phyloP scores from a whole-genome alignment of 257 asterid species.

The Forsythia viridissima region DNA sequence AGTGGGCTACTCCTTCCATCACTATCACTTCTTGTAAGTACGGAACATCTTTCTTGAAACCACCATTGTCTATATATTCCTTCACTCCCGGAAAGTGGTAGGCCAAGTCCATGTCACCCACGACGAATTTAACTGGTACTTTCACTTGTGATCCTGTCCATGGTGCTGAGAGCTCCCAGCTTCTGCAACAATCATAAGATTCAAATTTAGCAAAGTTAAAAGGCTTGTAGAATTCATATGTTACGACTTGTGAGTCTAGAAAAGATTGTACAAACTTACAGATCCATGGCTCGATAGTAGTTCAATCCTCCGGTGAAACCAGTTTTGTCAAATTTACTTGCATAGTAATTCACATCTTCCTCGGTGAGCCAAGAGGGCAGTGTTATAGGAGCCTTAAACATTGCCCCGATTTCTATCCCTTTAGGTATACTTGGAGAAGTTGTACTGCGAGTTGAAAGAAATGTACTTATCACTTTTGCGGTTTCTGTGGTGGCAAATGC shows the following conservation, averaged over 20 bases:
- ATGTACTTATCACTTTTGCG: constrained; percentile 15
- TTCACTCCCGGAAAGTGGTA: constrained; percentile 1
- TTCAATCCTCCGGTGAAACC: constrained; percentile 59
- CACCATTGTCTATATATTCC: neutral
- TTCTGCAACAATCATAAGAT: neutral
- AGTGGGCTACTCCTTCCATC: too few species aligned
- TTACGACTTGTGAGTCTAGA: too few species aligned
- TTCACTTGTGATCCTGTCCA: constrained; percentile 15
- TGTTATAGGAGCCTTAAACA: neutral
- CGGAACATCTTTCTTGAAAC: neutral
- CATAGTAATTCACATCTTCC: constrained; percentile 41
- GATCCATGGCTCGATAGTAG: constrained; percentile 50
- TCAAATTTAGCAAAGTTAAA: too few species aligned
- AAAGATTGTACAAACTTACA: neutral
- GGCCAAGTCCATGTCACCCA: constrained; percentile 10
- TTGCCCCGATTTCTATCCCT: neutral
- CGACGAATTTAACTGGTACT: constrained; percentile 12
- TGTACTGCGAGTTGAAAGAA: neutral
- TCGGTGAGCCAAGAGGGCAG: constrained; percentile 48
- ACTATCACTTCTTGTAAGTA: too few species aligned
- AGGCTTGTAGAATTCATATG: too few species aligned
- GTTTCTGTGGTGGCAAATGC: constrained; percentile 29
- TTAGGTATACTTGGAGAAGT: neutral
- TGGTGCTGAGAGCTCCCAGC: constrained; percentile 17
- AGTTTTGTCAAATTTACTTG: constrained; percentile 35